Evolutionary conservation across 116 monocot species (phyloP).

Genomic region (Zostera marina): DNA sequence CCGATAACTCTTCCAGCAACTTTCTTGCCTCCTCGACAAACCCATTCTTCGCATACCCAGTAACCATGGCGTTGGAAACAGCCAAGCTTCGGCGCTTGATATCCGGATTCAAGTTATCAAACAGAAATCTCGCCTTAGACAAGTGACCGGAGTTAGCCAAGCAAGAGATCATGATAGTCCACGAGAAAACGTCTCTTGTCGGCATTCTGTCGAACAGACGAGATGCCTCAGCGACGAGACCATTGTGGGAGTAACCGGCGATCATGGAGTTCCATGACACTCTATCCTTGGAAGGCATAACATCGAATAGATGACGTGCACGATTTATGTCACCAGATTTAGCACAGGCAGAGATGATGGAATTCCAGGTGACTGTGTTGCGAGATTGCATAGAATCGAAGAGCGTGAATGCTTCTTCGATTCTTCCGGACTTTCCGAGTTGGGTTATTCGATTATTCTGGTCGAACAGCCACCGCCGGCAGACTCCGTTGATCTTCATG

Average conservation of each 20-base stretch:
- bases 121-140: conserved; percentile 22
- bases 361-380: conserved; percentile 50
- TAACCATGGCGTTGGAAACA: conserved; percentile 47
- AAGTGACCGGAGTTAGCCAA: conserved; percentile 19
- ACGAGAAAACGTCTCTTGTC: conserved; percentile 27
- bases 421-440: conserved; percentile 23
- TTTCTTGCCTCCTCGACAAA: conserved; percentile 23
- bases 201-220: conserved; percentile 45
- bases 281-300: conserved; percentile 24
- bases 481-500: background rate
- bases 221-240: conserved; percentile 11
- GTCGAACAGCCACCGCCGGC: conserved; percentile 5
- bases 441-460: conserved; percentile 36
- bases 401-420: conserved; percentile 38
- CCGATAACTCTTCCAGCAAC: conserved; percentile 26
- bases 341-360: conserved; percentile 45
- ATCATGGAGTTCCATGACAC: conserved; percentile 58
- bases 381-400: conserved; percentile 36
- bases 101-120: conserved; percentile 17
- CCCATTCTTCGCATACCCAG: conserved; percentile 34
- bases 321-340: conserved; percentile 23
- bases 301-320: conserved; percentile 35
- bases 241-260: conserved; percentile 35
- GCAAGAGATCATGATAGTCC: conserved; percentile 40
- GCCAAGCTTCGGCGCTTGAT: conserved; percentile 10